Base-by-base conservation (phyloP, 352 stramenopile species). In the Thalassiosira livingstoniorum region DNA sequence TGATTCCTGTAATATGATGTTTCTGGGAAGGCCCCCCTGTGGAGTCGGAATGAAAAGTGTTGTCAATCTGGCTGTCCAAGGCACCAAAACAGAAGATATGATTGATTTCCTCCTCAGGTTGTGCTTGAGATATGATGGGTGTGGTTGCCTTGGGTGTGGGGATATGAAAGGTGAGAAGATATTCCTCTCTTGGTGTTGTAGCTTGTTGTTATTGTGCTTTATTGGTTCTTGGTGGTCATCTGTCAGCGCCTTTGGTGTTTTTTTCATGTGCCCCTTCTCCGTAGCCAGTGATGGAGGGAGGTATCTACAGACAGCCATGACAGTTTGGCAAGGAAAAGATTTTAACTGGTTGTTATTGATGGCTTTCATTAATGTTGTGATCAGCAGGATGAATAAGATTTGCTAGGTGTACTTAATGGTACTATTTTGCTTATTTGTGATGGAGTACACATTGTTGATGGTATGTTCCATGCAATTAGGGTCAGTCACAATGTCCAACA, bases 61-160 rank as follows among this genome's bases (percentile, higher is more conserved):
- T 54, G 1, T 27, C 5, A 27, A 73, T 32, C 54, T 71, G 72
- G 42, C 75, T 42, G 2, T 63, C 62, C 27, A 82, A 23, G 1
- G 74, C 74, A 2, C 63, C 63, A 58, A 54, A 78, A 13, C 57
- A 73, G 35, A 67, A 76, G 5, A 77, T 57, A 55, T 70, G 34
- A 18, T 25, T 39, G n/a, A n/a, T n/a, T n/a, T n/a, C n/a, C n/a
- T n/a, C n/a, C n/a, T n/a, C n/a, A n/a, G n/a, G n/a, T n/a, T n/a
- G n/a, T n/a, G n/a, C n/a, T n/a, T n/a, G n/a, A n/a, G n/a, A n/a
- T n/a, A n/a, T n/a, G n/a, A n/a, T n/a, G n/a, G n/a, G n/a, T n/a
- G n/a, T n/a, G n/a, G n/a, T n/a, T n/a, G n/a, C n/a, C n/a, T n/a
- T n/a, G n/a, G n/a, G n/a, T n/a, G n/a, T n/a, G n/a, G n/a, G n/a